Evolutionary conservation across 805 yeast species (phyloP).

Genomic region (Yamadazyma akitaensis): DNA sequence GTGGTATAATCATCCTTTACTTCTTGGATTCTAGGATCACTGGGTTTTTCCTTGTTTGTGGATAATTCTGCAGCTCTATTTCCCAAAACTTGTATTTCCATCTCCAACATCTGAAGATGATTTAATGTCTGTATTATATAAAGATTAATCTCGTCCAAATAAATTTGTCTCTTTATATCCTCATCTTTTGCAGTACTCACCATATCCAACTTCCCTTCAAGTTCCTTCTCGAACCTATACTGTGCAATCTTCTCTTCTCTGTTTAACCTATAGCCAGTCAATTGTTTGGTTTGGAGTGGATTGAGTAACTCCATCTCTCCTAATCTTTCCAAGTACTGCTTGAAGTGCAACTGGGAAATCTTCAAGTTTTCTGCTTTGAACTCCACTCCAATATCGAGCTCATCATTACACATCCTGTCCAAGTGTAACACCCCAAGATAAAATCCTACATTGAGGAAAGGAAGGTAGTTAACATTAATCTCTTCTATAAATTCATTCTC

Average conservation of each 20-base stretch:
- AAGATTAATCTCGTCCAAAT: constrained; percentile 52
- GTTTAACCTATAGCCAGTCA: constrained; percentile 25
- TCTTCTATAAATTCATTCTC: constrained; percentile 71
- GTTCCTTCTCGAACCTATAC: constrained; percentile 56
- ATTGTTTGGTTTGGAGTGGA: constrained; percentile 14
- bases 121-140: constrained; percentile 53
- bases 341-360: constrained; percentile 37
- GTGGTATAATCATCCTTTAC: constrained; percentile 49
- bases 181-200: constrained; percentile 48
- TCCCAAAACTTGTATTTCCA: constrained; percentile 65
- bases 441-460: constrained; percentile 57
- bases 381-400: constrained; percentile 17
- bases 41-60: constrained; percentile 6
- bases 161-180: constrained; percentile 55
- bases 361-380: constrained; percentile 26
- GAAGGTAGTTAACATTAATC: constrained; percentile 58
- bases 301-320: constrained; percentile 36
- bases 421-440: constrained; percentile 42
- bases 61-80: constrained; percentile 30
- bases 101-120: constrained; percentile 52
- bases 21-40: not conserved
- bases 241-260: constrained; percentile 73
- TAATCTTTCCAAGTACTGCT: constrained; percentile 45
- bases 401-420: constrained; percentile 20
- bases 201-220: constrained; percentile 40